Conservation (phyloP, 331 rosid species). For the Cydonia oblonga region DNA sequence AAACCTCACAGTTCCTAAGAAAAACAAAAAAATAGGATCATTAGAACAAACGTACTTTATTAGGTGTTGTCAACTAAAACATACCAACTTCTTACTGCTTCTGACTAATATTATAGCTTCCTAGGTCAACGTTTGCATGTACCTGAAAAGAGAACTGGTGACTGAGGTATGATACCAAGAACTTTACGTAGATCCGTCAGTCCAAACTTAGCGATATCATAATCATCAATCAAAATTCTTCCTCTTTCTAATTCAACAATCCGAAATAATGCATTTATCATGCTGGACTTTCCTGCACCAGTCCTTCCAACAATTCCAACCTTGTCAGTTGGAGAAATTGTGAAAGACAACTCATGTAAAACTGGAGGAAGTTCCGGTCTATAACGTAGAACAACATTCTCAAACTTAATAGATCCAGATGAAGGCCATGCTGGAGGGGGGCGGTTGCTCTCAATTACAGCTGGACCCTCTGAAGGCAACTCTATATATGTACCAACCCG, state of each 20-base stretch:
- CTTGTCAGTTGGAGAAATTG: constrained; percentile 35
- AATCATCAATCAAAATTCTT: constrained; percentile 35
- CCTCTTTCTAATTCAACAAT: constrained; percentile 42
- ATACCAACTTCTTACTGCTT: not conserved
- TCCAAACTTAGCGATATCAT: constrained; percentile 36
- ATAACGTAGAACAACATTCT: constrained; percentile 39
- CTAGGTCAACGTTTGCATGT: not conserved
- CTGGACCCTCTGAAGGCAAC: constrained; percentile 61
- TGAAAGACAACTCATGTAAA: constrained; percentile 32
- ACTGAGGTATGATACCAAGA: constrained; percentile 42
- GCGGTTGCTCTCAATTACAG: constrained; percentile 31
- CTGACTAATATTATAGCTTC: not conserved
- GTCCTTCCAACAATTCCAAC: constrained; percentile 49
- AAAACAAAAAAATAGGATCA: not conserved
- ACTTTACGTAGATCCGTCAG: constrained; percentile 35
- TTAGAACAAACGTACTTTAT: not conserved
- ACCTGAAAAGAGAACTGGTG: constrained; percentile 49
- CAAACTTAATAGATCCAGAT: constrained; percentile 31
- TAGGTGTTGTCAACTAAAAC: not conserved
- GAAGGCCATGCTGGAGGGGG: constrained; percentile 52
- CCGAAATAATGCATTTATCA: constrained; percentile 40
- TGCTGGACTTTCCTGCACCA: constrained; percentile 49
- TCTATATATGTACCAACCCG: constrained; percentile 74
- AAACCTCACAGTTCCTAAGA: constrained; percentile 38
- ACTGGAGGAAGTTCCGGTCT: constrained; percentile 49